Percentiles rank a stretch among this genome's conserved stretches.
Conservation (phyloP, 2,329 filamentous ascomycete species). For the Sporothrix luriei region DNA sequence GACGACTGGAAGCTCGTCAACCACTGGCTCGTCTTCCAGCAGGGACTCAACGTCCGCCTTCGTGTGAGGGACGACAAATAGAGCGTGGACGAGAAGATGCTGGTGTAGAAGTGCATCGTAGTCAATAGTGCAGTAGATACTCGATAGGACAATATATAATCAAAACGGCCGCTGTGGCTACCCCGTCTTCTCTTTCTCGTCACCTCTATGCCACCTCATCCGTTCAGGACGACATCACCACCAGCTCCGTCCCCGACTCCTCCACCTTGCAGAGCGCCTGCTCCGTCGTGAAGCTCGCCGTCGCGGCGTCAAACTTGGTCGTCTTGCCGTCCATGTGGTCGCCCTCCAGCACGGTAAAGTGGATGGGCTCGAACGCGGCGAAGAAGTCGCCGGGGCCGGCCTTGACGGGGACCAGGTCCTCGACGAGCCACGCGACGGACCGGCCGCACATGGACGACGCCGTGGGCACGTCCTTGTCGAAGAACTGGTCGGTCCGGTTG, state of each 20-base stretch:
- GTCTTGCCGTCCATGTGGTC: constrained; percentile 26
- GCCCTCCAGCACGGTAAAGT: constrained; percentile 23
- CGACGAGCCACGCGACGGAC: constrained; percentile 33
- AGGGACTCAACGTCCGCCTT: constrained; percentile 13
- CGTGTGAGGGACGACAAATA: background rate
- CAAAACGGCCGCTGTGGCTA: background rate
- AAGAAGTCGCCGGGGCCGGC: constrained; percentile 31
- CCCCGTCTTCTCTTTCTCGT: background rate
- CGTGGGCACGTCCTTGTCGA: constrained; percentile 28
- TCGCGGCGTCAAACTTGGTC: constrained; percentile 19
- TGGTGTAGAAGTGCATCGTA: no score
- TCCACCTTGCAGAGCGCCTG: constrained; percentile 29
- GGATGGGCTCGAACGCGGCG: constrained; percentile 32
- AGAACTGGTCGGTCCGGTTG: constrained; percentile 29
- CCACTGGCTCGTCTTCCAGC: constrained; percentile 28
- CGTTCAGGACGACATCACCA: constrained; percentile 28
- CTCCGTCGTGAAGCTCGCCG: constrained; percentile 30
- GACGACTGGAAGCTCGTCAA: constrained; percentile 25
- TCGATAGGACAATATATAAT: background rate
- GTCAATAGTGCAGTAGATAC: background rate
- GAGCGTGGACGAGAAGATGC: background rate
- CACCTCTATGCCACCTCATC: background rate
- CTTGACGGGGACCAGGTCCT: constrained; percentile 31
- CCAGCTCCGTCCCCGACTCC: constrained; percentile 19
- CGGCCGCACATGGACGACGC: constrained; percentile 30